phyloP scores from a whole-genome alignment of 192 early-diverging fungal species.

The Thamnidium elegans region DNA sequence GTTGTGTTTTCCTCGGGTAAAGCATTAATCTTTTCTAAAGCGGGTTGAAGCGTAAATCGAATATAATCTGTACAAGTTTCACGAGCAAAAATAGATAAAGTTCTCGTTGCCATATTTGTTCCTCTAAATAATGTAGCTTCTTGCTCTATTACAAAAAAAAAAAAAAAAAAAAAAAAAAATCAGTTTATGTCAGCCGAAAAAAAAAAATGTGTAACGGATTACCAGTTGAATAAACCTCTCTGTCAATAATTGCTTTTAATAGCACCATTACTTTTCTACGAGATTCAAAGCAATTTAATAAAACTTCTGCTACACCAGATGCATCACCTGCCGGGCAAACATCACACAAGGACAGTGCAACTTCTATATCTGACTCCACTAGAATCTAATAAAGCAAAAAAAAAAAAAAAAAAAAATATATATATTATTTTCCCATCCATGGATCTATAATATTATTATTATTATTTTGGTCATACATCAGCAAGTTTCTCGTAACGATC shows the following conservation, averaged over 20 bases:
- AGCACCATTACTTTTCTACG: constrained; percentile 55
- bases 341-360: constrained; percentile 67
- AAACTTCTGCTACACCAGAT: constrained; percentile 65
- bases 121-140: constrained; percentile 82
- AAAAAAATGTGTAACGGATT: constrained; percentile 3
- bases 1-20: constrained; percentile 42
- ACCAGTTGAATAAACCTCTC: constrained; percentile 71
- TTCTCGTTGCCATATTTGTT: constrained; percentile 82
- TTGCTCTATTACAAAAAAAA: constrained; percentile 19
- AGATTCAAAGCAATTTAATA: constrained; percentile 69
- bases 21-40: constrained; percentile 55
- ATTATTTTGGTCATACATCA: constrained; percentile 33
- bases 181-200: background rate
- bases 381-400: constrained; percentile 41
- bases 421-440: background rate
- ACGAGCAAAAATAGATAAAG: constrained; percentile 79
- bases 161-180: too few relatives aligned
- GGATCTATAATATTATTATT: background rate
- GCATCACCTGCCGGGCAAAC: constrained; percentile 65
- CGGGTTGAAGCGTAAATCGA: constrained; percentile 71
- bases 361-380: constrained; percentile 55
- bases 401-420: constrained; percentile 8
- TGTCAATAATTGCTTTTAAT: constrained; percentile 61
- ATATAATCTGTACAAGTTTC: constrained; percentile 75
- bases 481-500: constrained; percentile 64